These are phyloP conservation scores for Eucalyptus pauciflora DNA, from an alignment of 345 rosid genomes.

Conservation along the genomic window DNA sequence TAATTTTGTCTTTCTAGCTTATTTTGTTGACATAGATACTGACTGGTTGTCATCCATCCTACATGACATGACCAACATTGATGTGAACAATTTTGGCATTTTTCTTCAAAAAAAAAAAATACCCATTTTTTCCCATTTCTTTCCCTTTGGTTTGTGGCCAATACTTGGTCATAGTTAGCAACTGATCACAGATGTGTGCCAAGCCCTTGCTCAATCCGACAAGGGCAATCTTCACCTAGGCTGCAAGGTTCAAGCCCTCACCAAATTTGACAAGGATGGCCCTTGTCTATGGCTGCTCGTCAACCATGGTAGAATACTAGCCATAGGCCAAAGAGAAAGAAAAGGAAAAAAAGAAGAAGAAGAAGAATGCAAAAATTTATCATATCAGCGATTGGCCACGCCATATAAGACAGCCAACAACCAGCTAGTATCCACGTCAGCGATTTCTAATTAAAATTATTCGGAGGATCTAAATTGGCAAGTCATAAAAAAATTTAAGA, in stretches of 20 bases:
- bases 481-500: background rate
- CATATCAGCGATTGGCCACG: rapidly evolving
- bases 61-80: rapidly evolving
- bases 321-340: background rate
- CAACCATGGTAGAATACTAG: background rate
- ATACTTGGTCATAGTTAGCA: background rate
- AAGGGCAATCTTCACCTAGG: background rate
- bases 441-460: too few species aligned
- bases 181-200: rapidly evolving
- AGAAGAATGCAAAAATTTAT: background rate
- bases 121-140: background rate
- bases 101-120: too few species aligned
- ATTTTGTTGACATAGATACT: background rate
- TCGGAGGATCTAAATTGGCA: too few species aligned
- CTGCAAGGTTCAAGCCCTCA: background rate
- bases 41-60: rapidly evolving
- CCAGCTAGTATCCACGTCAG: rapidly evolving
- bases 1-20: background rate
- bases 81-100: background rate
- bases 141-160: background rate
- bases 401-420: too few species aligned
- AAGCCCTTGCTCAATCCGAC: background rate
- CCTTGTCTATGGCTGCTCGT: background rate
- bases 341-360: background rate
- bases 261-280: background rate